phyloP scores from a whole-genome alignment of 495 filamentous ascomycete species.

The Hypoxylon lienhwacheense region DNA sequence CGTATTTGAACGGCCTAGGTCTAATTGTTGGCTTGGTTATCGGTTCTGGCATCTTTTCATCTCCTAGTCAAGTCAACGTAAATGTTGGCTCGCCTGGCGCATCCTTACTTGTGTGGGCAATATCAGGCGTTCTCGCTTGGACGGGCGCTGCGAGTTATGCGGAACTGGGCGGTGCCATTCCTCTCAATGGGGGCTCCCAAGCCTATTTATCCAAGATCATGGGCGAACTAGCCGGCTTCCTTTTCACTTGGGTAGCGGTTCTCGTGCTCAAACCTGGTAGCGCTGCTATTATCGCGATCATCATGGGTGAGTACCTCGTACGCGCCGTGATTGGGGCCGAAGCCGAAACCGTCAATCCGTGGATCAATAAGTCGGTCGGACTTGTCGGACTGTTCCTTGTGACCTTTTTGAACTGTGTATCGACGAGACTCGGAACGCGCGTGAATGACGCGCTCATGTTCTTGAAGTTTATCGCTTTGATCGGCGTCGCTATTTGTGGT shows the following conservation, averaged over 20 bases:
- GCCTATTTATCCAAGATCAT: slow-evolving; percentile 95
- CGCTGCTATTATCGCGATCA: slow-evolving; percentile 92
- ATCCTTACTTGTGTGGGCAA: slow-evolving; percentile 82
- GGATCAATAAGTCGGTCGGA: slow-evolving; percentile 90
- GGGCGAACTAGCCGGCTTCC: slow-evolving; percentile 85
- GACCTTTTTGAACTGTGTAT: slow-evolving; percentile 84
- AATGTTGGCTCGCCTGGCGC: slow-evolving; percentile 93
- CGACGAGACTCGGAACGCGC: slow-evolving; percentile 81
- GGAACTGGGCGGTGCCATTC: slow-evolving; percentile 93
- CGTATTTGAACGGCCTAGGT: slow-evolving; percentile 89
- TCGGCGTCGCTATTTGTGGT: slow-evolving; percentile 85
- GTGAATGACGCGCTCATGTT: slow-evolving; percentile 93
- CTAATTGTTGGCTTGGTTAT: slow-evolving; percentile 92
- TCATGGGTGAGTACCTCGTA: slow-evolving; percentile 96
- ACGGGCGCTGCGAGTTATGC: slow-evolving; percentile 96
- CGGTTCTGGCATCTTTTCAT: slow-evolving; percentile 96
- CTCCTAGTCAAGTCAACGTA: slow-evolving; percentile 88
- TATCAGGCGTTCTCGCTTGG: slow-evolving; percentile 92
- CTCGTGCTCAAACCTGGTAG: slow-evolving; percentile 91
- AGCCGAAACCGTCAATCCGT: slow-evolving; percentile 70
- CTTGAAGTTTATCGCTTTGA: slow-evolving; percentile 87
- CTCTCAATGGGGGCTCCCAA: slow-evolving; percentile 91
- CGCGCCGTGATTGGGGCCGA: slow-evolving; percentile 82
- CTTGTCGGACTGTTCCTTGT: slow-evolving; percentile 73
- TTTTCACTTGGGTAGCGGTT: slow-evolving; percentile 95